Conservation (phyloP, 73 alveolate genomes). For the Paramecium sexaurelia region DNA sequence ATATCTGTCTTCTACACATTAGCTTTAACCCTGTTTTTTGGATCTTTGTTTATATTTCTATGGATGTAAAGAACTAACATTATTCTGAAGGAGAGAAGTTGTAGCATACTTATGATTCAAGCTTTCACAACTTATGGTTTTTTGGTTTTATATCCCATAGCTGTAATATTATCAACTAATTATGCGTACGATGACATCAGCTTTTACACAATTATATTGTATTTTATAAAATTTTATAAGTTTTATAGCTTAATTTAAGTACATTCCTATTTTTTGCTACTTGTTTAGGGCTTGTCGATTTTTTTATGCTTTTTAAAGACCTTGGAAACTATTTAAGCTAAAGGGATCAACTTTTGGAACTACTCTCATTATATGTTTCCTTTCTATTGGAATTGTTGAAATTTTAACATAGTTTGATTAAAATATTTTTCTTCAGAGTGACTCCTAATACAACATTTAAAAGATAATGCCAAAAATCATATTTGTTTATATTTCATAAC, state of each 20-base stretch:
- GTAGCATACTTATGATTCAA: not conserved
- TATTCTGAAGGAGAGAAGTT: constrained; percentile 5
- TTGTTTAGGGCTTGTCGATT: not conserved
- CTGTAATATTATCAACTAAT: not conserved
- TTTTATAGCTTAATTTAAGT: constrained; percentile 22
- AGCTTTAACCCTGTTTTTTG: not conserved
- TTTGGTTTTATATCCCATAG: not conserved
- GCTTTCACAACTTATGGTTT: not conserved
- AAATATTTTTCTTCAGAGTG: not conserved
- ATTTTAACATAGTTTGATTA: not conserved
- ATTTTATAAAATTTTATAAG: not conserved
- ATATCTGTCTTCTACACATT: not conserved
- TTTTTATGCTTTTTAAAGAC: not conserved
- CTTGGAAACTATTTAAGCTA: not conserved
- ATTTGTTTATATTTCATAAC: not conserved
- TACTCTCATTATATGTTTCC: not conserved
- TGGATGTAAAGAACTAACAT: not conserved
- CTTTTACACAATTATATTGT: not conserved
- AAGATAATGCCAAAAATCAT: not conserved
- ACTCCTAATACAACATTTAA: not conserved
- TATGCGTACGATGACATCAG: constrained; percentile 6
- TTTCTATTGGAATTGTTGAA: not conserved
- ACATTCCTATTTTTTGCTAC: constrained; percentile 13
- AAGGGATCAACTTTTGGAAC: not conserved
- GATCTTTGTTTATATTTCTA: not conserved